Conservation (phyloP, 768 basidiomycete genomes). For the Pisolithus orientalis region DNA sequence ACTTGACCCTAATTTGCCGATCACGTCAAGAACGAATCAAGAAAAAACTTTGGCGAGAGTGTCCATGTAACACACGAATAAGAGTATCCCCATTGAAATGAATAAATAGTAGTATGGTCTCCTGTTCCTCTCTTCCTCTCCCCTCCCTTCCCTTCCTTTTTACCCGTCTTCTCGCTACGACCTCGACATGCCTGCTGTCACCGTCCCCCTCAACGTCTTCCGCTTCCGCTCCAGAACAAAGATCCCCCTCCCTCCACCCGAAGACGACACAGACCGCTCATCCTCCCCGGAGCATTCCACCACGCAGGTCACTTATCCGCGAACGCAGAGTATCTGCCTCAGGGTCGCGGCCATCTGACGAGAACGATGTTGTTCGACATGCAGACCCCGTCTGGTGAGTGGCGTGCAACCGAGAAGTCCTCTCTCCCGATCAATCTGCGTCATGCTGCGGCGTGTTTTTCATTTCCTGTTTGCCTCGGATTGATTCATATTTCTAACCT, state of each 20-base stretch:
- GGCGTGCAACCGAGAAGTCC: too few species aligned
- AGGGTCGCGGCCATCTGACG: too few species aligned
- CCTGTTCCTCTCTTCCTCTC: too few species aligned
- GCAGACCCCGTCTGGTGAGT: neutral
- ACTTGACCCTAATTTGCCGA: neutral
- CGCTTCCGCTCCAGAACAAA: conserved; percentile 16
- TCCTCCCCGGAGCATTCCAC: conserved; percentile 10
- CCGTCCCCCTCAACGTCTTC: conserved; percentile 9
- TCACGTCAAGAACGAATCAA: neutral
- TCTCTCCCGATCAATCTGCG: too few species aligned
- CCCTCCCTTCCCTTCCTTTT: neutral
- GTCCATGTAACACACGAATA: too few species aligned
- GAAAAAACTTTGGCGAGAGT: neutral
- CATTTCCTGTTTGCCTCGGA: too few species aligned
- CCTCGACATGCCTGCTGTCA: conserved; percentile 2
- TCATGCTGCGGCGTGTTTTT: too few species aligned
- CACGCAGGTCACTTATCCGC: neutral
- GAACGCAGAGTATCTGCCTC: neutral
- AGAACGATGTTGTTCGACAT: neutral
- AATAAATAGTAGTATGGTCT: neutral
- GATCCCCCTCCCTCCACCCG: neutral
- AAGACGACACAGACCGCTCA: conserved; percentile 20
- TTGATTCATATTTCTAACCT: too few species aligned
- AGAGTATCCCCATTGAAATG: neutral
- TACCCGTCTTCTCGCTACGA: neutral